Conservation (phyloP, 805 yeast genomes). For the Naumovozyma dairenensis region DNA sequence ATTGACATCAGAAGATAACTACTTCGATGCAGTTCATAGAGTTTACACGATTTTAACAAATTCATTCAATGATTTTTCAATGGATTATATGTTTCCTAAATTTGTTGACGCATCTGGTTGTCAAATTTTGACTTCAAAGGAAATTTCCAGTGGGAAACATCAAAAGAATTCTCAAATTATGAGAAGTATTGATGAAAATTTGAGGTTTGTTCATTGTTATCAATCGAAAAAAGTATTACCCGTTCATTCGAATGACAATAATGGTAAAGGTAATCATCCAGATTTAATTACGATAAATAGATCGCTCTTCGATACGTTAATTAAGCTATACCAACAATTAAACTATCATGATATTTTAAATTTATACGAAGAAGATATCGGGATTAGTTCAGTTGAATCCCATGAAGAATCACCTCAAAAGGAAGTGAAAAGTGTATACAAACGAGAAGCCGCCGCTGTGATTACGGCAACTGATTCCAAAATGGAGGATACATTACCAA, state of each 20-base stretch:
- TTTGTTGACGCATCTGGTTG: conserved; percentile 46
- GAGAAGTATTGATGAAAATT: conserved; percentile 27
- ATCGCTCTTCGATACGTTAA: conserved; percentile 39
- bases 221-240: conserved; percentile 14
- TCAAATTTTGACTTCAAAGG: conserved; percentile 21
- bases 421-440: too few species aligned
- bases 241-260: background rate
- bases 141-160: conserved; percentile 28
- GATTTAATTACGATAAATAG: conserved; percentile 1
- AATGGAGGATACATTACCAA: too few species aligned
- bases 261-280: background rate
- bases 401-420: background rate
- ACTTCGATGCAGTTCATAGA: conserved; percentile 41
- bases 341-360: conserved; percentile 28
- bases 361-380: conserved; percentile 7
- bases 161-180: conserved; percentile 28
- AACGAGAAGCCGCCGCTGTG: background rate
- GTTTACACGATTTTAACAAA: conserved; percentile 33
- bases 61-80: conserved; percentile 26
- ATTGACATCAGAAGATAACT: conserved; percentile 38
- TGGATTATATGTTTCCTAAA: conserved; percentile 38
- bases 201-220: conserved; percentile 29
- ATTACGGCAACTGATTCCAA: too few species aligned
- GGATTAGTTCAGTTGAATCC: background rate
- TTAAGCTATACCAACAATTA: conserved; percentile 39